These are phyloP conservation scores for Pythium rhizo-oryzae DNA, from an alignment of 352 stramenopile genomes.

Conservation along the genomic window DNA sequence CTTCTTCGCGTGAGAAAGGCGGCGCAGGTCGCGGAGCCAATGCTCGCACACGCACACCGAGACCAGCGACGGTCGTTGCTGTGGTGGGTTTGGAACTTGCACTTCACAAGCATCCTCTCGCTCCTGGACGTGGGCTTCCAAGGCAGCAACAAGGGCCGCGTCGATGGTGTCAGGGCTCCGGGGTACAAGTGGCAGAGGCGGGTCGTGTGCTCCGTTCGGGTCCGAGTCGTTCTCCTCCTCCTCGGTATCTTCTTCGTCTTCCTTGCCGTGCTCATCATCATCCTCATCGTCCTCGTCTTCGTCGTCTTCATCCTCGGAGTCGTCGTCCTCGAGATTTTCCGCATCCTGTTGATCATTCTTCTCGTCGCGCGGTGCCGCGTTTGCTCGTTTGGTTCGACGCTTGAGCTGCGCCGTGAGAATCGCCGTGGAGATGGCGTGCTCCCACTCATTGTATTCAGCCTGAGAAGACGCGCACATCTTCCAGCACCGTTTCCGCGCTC, in stretches of 20 bases:
- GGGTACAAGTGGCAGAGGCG: not conserved
- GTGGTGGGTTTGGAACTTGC: not conserved
- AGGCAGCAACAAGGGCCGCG: not conserved
- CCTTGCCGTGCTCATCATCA: conserved; percentile 37
- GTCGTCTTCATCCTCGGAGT: conserved; percentile 10
- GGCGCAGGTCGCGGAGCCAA: conserved; percentile 8
- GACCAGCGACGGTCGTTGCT: not conserved
- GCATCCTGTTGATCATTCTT: conserved; percentile 6
- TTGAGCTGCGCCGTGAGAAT: conserved; percentile 64
- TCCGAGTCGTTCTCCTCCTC: conserved; percentile 24
- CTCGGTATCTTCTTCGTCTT: conserved; percentile 42
- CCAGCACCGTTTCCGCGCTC: conserved; percentile 65
- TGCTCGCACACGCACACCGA: conserved; percentile 15
- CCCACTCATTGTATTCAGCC: conserved; percentile 66
- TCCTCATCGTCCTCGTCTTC: conserved; percentile 42
- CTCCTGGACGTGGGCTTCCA: too few relatives aligned
- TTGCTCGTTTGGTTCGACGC: conserved; percentile 26
- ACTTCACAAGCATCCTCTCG: not conserved
- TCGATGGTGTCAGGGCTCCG: not conserved
- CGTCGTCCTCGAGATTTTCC: conserved; percentile 20
- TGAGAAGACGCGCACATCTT: conserved; percentile 66
- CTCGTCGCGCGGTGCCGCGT: not conserved
- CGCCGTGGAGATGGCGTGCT: conserved; percentile 73
- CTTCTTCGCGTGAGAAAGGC: conserved; percentile 8
- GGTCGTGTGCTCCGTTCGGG: not conserved